phyloP scores from a whole-genome alignment of 306 rosid genomes.

The Prunus salicina region DNA sequence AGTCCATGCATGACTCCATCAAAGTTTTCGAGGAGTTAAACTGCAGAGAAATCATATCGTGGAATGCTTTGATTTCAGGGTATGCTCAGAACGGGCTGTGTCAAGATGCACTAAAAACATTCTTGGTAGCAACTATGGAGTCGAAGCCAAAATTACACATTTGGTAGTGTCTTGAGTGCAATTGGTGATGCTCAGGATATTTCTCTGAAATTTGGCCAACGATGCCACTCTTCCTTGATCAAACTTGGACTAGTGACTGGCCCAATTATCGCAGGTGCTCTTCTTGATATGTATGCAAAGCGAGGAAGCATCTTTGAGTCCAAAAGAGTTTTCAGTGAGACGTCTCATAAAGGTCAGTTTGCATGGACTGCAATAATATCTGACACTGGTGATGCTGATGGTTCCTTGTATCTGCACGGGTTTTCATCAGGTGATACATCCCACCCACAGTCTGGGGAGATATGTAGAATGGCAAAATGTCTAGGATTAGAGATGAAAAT shows the following conservation, averaged over 20 bases:
- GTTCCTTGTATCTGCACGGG: too few species aligned
- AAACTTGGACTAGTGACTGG: slow-evolving; percentile 56
- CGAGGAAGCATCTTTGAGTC: too few species aligned
- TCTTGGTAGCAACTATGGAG: slow-evolving; percentile 50
- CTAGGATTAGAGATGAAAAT: too few species aligned
- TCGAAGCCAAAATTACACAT: slow-evolving; percentile 70
- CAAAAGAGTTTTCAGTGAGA: too few species aligned
- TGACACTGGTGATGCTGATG: too few species aligned
- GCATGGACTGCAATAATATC: slow-evolving; percentile 76
- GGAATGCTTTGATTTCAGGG: slow-evolving; percentile 88
- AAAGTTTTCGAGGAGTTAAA: slow-evolving; percentile 73
- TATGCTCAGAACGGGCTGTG: slow-evolving; percentile 66
- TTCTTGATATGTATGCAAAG: slow-evolving; percentile 26
- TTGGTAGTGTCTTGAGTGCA: slow-evolving; percentile 81
- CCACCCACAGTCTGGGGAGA: too few species aligned
- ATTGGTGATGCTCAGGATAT: slow-evolving; percentile 67
- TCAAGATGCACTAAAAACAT: slow-evolving; percentile 60
- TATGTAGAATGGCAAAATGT: too few species aligned
- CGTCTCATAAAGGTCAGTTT: too few species aligned
- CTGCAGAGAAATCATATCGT: slow-evolving; percentile 59
- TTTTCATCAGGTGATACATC: too few species aligned
- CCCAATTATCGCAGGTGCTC: slow-evolving; percentile 62
- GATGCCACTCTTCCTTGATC: slow-evolving; percentile 61
- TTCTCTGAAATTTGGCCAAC: slow-evolving; percentile 69
- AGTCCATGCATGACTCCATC: slow-evolving; percentile 53